Conservation (phyloP, 345 rosid species). For the Bruguiera sexangula region DNA sequence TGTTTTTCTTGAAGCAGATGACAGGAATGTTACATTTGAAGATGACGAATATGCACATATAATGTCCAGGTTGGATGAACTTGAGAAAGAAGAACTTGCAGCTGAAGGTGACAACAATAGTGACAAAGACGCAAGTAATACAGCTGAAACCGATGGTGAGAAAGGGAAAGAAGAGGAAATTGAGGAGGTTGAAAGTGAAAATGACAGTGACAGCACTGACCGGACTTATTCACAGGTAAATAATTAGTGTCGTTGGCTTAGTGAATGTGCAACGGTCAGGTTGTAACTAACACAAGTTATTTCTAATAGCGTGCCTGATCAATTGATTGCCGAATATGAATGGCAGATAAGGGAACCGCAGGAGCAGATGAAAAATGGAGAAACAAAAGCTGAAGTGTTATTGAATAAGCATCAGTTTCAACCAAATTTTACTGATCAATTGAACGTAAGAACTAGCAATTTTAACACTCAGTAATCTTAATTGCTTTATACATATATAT, state of each 20-base stretch:
- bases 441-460: conserved; percentile 33
- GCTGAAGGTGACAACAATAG: conserved; percentile 36
- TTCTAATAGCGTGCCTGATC: neutral
- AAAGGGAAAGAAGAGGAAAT: conserved; percentile 3
- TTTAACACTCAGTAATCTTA: conserved; percentile 1
- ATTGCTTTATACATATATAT: neutral
- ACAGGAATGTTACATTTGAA: conserved; percentile 33
- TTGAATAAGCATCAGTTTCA: conserved; percentile 29
- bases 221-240: conserved; percentile 40
- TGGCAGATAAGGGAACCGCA: conserved; percentile 17
- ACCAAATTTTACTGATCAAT: conserved; percentile 27
- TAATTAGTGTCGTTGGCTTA: conserved; percentile 12
- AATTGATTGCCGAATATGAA: conserved; percentile 3
- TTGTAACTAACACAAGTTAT: conserved; percentile 8
- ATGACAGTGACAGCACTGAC: conserved; percentile 16
- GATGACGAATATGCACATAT: conserved; percentile 67
- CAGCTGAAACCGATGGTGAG: conserved; percentile 3
- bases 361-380: conserved; percentile 25
- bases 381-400: conserved; percentile 25
- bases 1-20: conserved; percentile 32
- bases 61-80: conserved; percentile 84
- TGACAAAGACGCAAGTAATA: conserved; percentile 19
- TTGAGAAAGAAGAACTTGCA: conserved; percentile 81
- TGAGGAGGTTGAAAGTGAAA: neutral
- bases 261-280: conserved; percentile 1